phyloP scores from a whole-genome alignment of 345 rosid species.

The Psidium friedrichsthalianum region DNA sequence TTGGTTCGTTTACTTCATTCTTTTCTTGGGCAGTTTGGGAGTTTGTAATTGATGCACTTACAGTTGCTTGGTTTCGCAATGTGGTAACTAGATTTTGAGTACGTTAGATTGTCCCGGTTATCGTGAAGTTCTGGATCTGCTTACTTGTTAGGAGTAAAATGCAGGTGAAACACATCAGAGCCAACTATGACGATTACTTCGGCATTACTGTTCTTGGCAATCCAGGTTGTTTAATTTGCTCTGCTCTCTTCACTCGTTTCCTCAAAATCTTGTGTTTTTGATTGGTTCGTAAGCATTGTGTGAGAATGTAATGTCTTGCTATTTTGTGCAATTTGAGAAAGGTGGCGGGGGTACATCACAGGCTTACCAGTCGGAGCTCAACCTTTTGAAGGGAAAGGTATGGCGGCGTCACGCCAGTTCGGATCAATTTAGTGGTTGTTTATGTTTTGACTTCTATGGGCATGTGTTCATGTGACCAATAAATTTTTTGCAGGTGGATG shows the following conservation, averaged over 20 bases:
- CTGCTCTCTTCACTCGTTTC: not conserved
- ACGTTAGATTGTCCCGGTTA: not conserved
- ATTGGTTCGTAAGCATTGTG: not conserved
- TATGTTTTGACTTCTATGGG: not conserved
- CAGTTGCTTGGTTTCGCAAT: not conserved
- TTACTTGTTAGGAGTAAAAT: not conserved
- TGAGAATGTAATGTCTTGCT: not conserved
- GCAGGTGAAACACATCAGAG: constrained; percentile 72
- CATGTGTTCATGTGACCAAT: not conserved
- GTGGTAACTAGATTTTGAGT: not conserved
- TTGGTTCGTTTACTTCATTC: constrained; percentile 23
- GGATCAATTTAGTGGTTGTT: not conserved
- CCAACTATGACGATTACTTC: constrained; percentile 73
- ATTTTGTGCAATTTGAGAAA: constrained; percentile 32
- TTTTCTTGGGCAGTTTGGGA: not conserved
- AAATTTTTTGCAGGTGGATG: constrained; percentile 60
- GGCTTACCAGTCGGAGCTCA: constrained; percentile 70
- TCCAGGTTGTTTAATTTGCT: constrained; percentile 43
- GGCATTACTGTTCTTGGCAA: constrained; percentile 98
- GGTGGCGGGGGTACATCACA: constrained; percentile 63
- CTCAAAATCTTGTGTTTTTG: not conserved
- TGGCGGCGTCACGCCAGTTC: not conserved
- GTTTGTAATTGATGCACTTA: not conserved
- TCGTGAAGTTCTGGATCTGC: not conserved
- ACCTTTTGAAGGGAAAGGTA: constrained; percentile 82